Evolutionary conservation across 805 yeast species (phyloP).

Genomic region (Danielia oregonensis): DNA sequence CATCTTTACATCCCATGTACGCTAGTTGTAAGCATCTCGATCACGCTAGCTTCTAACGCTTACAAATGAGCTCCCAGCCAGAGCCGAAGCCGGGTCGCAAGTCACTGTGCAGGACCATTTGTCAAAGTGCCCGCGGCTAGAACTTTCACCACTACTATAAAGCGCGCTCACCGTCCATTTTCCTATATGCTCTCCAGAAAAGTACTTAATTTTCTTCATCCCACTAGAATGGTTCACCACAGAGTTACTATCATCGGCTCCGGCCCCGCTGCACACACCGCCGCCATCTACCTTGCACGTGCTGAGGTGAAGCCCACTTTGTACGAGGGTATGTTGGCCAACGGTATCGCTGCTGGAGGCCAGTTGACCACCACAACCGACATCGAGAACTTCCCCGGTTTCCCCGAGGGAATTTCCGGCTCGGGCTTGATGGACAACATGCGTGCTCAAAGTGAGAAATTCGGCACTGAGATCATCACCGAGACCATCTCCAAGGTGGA

Average conservation of each 20-base stretch:
- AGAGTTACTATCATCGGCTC: slow-evolving; percentile 89
- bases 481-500: slow-evolving; percentile 95
- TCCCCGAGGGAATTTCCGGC: slow-evolving; percentile 91
- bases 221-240: slow-evolving; percentile 76
- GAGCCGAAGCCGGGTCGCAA: too few species aligned
- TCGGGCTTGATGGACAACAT: slow-evolving; percentile 86
- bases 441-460: slow-evolving; percentile 82
- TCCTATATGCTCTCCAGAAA: too few species aligned
- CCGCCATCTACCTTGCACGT: slow-evolving; percentile 94
- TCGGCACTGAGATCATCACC: slow-evolving; percentile 92
- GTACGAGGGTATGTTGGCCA: slow-evolving; percentile 95
- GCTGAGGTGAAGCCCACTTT: slow-evolving; percentile 93
- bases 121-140: neutral
- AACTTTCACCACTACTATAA: neutral
- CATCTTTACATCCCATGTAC: too few species aligned
- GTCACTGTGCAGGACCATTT: too few species aligned
- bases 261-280: slow-evolving; percentile 99
- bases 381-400: slow-evolving; percentile 98
- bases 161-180: neutral
- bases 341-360: slow-evolving; percentile 98
- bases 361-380: slow-evolving; percentile 98
- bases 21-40: too few species aligned
- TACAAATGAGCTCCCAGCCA: too few species aligned
- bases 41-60: too few species aligned
- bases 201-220: too few species aligned